Evolutionary conservation across 1,284 basidiomycete genomes (phyloP).

Genomic region (Cystobasidiaceae sp.): DNA sequence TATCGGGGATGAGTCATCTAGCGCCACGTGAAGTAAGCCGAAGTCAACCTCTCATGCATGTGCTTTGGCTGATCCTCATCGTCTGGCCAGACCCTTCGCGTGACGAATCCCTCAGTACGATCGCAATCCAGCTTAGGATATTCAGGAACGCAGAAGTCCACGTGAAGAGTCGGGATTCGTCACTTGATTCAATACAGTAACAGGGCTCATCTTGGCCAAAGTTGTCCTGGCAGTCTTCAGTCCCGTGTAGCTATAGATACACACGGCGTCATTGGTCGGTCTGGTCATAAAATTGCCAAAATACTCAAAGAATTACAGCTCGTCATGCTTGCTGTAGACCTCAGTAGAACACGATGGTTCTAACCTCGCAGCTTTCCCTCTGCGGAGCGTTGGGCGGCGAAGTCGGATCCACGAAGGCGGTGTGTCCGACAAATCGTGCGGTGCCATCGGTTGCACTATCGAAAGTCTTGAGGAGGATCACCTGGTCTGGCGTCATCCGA

Average conservation of each 20-base stretch:
- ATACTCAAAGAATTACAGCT: no score
- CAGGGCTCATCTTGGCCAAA: no score
- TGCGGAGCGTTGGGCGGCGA: neutral
- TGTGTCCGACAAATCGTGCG: slow-evolving; percentile 3
- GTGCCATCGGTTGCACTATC: neutral
- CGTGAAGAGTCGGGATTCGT: neutral
- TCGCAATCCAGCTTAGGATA: neutral
- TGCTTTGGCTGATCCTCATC: no score
- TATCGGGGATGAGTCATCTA: slow-evolving; percentile 14
- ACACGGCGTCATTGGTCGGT: no score
- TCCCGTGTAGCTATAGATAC: no score
- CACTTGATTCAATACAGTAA: no score
- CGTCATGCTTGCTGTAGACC: no score
- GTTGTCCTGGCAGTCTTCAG: no score
- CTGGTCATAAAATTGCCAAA: no score
- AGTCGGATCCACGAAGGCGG: slow-evolving; percentile 5
- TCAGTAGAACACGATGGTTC: slow-evolving; percentile 2
- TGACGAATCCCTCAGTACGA: slow-evolving; percentile 8
- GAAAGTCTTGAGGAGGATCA: slow-evolving; percentile 8
- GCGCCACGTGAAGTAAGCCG: slow-evolving; percentile 18
- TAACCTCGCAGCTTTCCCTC: neutral
- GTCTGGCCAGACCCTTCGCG: neutral
- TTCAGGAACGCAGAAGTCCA: neutral
- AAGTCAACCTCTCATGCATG: no score
- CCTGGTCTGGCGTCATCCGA: neutral